phyloP scores from a whole-genome alignment of 768 basidiomycete species.

The Termitomyces sp. region DNA sequence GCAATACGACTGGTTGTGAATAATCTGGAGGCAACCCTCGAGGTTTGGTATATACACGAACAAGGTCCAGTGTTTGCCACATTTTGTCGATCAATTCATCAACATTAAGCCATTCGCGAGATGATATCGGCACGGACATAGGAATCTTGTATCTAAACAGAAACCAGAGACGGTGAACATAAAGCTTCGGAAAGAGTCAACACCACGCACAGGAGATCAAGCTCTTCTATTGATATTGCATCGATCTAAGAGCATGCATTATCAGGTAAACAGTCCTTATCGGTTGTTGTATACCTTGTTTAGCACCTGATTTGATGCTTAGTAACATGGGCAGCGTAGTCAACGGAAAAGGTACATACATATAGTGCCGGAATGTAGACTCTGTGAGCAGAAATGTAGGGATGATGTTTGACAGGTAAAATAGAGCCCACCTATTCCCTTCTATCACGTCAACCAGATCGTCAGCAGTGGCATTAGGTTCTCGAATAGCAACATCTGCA shows the following conservation, averaged over 20 bases:
- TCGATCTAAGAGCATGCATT: constrained; percentile 64
- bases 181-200: background rate
- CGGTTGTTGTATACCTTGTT: constrained; percentile 62
- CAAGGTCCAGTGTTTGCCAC: constrained; percentile 92
- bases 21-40: constrained; percentile 92
- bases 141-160: constrained; percentile 81
- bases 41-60: constrained; percentile 96
- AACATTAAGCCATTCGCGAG: constrained; percentile 92
- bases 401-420: background rate
- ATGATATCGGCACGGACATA: constrained; percentile 91
- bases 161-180: constrained; percentile 2
- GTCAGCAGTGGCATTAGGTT: constrained; percentile 89
- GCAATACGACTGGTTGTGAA: constrained; percentile 83
- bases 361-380: constrained; percentile 94
- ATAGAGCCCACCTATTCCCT: constrained; percentile 74
- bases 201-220: constrained; percentile 76
- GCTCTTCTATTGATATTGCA: constrained; percentile 96
- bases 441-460: constrained; percentile 97
- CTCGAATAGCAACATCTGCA: constrained; percentile 88
- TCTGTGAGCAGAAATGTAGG: constrained; percentile 32
- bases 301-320: constrained; percentile 47
- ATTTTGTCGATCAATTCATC: constrained; percentile 91
- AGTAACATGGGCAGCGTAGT: background rate
- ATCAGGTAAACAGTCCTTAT: constrained; percentile 2
- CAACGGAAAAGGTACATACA: constrained; percentile 42